Conservation (phyloP, 2,329 filamentous ascomycete genomes). For the Aspergillus fumigatiaffinis region DNA sequence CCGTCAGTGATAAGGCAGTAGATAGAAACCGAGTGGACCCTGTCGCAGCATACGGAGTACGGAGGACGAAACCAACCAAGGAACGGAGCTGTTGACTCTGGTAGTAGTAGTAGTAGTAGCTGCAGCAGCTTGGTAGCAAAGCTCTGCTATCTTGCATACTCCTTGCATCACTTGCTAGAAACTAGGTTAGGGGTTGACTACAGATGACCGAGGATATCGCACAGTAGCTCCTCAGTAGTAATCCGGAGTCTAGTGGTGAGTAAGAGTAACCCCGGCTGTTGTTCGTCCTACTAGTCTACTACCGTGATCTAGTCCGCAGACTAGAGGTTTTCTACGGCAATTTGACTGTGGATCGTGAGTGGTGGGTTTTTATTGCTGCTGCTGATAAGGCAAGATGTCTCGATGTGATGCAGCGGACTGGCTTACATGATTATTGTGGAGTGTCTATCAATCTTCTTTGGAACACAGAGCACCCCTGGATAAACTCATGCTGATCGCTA, state of each 20-base stretch:
- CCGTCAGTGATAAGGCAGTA: conserved; percentile 18
- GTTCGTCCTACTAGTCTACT: conserved; percentile 1
- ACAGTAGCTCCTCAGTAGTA: too few species aligned
- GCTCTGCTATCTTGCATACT: conserved; percentile 20
- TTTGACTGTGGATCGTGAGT: not conserved
- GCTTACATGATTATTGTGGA: conserved; percentile 1
- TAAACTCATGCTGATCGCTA: not conserved
- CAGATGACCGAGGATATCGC: too few species aligned
- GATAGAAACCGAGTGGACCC: not conserved
- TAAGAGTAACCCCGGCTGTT: conserved; percentile 2
- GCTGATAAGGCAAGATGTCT: conserved; percentile 9
- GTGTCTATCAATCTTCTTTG: not conserved
- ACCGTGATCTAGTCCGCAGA: not conserved
- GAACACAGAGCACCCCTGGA: not conserved
- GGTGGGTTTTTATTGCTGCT: conserved; percentile 6
- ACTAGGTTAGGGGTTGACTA: not conserved
- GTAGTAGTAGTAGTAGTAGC: conserved; percentile 1
- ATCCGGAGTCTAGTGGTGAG: too few species aligned
- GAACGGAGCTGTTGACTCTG: not conserved
- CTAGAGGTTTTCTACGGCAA: not conserved
- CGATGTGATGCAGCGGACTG: conserved; percentile 6
- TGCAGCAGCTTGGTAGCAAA: conserved; percentile 16
- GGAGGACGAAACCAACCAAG: not conserved
- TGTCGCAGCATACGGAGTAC: not conserved
- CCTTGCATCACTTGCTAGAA: not conserved